phyloP scores from a whole-genome alignment of 306 rosid genomes.

The Fragaria ananassa region DNA sequence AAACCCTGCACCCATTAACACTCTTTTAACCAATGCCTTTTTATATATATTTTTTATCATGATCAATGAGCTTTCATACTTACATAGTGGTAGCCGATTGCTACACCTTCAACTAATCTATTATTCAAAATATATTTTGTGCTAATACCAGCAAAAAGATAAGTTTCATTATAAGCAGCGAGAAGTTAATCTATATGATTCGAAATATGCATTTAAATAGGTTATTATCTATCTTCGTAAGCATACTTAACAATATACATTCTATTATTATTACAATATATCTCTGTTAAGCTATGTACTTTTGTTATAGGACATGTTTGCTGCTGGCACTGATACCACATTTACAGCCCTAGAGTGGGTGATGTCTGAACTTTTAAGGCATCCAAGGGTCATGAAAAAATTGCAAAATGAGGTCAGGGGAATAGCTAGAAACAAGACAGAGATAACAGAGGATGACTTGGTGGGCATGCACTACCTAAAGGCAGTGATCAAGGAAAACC shows the following conservation, averaged over 20 bases:
- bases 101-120: not conserved
- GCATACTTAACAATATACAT: not conserved
- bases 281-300: not conserved
- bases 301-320: slow-evolving; percentile 4
- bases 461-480: not conserved
- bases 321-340: not conserved
- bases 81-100: not conserved
- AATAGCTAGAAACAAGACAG: not conserved
- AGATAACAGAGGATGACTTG: not conserved
- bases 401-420: slow-evolving; percentile 8
- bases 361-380: not conserved
- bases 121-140: not conserved
- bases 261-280: not conserved
- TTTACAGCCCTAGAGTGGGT: slow-evolving; percentile 1
- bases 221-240: not conserved
- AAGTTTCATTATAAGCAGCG: too few species aligned
- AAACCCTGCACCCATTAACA: not conserved
- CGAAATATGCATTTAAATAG: not conserved
- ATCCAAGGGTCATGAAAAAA: slow-evolving; percentile 13
- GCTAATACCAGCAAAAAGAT: not conserved
- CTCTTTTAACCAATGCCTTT: not conserved
- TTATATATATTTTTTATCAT: too few species aligned
- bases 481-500: not conserved
- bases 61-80: not conserved
- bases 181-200: not conserved